phyloP scores from a whole-genome alignment of 2,329 filamentous ascomycete genomes.

The Colletotrichum gloeosporioides region DNA sequence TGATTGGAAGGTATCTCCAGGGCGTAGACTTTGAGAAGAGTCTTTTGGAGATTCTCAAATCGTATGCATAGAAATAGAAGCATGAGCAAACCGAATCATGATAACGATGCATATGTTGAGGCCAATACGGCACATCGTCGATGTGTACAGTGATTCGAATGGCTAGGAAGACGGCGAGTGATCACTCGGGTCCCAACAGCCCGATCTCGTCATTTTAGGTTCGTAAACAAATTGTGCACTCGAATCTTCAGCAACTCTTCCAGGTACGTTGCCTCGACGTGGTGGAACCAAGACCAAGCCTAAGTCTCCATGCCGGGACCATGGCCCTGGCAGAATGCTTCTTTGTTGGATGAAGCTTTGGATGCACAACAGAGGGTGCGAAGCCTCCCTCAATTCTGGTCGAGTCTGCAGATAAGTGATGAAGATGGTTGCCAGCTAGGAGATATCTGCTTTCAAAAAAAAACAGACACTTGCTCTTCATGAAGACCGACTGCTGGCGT shows the following conservation, averaged over 20 bases:
- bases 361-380: neutral
- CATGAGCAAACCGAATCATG: neutral
- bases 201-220: neutral
- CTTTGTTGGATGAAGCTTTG: neutral
- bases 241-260: neutral
- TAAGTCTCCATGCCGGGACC: neutral
- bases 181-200: neutral
- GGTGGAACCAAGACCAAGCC: neutral
- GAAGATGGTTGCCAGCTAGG: neutral
- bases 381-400: neutral
- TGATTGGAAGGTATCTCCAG: slow-evolving; percentile 65
- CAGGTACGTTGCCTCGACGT: neutral
- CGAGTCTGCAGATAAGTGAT: neutral
- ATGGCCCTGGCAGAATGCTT: neutral
- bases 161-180: neutral
- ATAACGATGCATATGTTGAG: neutral
- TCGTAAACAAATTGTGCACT: neutral
- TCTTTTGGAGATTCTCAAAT: slow-evolving; percentile 25
- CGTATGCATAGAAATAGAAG: neutral
- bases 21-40: slow-evolving; percentile 58
- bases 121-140: neutral
- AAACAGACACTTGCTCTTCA: neutral
- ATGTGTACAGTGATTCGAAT: neutral
- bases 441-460: neutral
- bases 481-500: neutral